Base-by-base conservation (phyloP, 352 stramenopile species). In the Stephanocyclus meneghinianus region DNA sequence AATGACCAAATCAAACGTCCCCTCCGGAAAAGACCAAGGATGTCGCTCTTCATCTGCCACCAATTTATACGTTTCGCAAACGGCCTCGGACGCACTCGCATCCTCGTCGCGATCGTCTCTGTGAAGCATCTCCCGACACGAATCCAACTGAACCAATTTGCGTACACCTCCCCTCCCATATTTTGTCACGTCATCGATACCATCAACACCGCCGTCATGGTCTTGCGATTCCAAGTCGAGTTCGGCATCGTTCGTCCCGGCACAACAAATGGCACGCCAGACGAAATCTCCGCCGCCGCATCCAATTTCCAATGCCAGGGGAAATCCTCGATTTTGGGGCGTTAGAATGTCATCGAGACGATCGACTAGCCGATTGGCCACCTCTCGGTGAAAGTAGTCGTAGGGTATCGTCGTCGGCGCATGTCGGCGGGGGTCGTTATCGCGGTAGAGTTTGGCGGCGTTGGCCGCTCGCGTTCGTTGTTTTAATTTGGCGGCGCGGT, bases 1-100 rank as follows among this genome's bases (percentile, higher is more conserved):
- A 74, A 98, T 91, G 15, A 98, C 95, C n/a, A 98, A 76, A 84
- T 99, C 96, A 81, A 98, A 98, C 56, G 97, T 96, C 21, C 91
- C 87, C n/a, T 93, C 92, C 1, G 95, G 92, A 87, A 99, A 99
- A 5, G 96, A 95, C 29, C 98, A 86, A 30, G 73, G 64, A 57
- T 63, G 55, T 63, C 95, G 96, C 67, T 97, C 96, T 79, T 98
- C 95, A 81, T 98, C 95, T 18, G 91, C 81, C 59, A 97, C 35
- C 30, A 95, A 88, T 78, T 85, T 77, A 63, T 86, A 91, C 1
- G 86, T 84, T 73, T 86, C 88, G 73, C 85, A 80, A 42, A 71
- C 30, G 26, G 11, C 18, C 7, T 30, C 56, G 26, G 37, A 51
- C 63, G 11, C n/a, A 21, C 15, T 69, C 21, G 2, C 7, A 29